Evolutionary conservation across 805 yeast genomes (phyloP), one percentile per base, ranked within the genome.

Genomic region (Suhomyces tanzawaensis): DNA sequence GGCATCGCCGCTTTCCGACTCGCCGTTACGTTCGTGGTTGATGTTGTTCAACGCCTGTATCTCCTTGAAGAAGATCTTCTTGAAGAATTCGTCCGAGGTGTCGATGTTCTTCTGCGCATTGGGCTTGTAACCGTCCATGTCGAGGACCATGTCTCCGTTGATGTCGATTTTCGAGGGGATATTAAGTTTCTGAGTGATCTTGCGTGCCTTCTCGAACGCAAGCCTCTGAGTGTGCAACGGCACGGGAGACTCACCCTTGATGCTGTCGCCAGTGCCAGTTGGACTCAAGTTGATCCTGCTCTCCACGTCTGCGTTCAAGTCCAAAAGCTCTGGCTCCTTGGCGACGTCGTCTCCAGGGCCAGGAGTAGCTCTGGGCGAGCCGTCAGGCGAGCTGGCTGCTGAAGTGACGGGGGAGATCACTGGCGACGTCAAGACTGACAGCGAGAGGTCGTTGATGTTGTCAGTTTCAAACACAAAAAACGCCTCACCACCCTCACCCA

Each of bases 401-500:
- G 95, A 83, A 34, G 71, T 69, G 5, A 71, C 64, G 1, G 86
- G 81, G 39, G 85, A 77, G 22, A 84, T 64, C 19, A 89, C 93
- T 0, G 97, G 97, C 0, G 95, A 86, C 0, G 96, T 86, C 48
- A 88, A 77, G 46, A 88, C 72, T 41, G 84, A 84, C 39, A 73
- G 70, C 1, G 96, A 95, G 17, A 93, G 81, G 2, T 42, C 51
- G 7, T 60, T 53, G 31, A 73, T 73, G 29, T 74, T 76, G 27
- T 74, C 74, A 1, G 96, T 85, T 53, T 89, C 96, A 64, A 93
- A 91, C 29, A 93, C 98, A 56, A 93, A 93, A 58, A 89, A 89
- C 0, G 98, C 99, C 61, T 93, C 99, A 11, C 99, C 99, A 6
- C 95, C 96, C 44, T 93, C 99, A 12, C 96, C 95, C 31, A 93